Evolutionary conservation across 805 yeast species (phyloP).

Genomic region (Pichia ethanolica): DNA sequence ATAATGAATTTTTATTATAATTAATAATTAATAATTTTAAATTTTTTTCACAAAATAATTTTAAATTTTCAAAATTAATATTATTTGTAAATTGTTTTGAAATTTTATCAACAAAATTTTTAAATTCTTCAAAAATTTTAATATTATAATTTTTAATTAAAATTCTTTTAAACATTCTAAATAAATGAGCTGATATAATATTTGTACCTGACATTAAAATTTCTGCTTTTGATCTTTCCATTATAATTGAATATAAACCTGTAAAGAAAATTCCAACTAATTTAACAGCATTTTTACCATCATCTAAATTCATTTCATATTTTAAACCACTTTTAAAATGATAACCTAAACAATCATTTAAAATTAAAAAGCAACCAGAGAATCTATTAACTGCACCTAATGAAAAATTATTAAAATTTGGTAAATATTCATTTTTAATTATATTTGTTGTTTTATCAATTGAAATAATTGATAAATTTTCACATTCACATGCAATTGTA

Average conservation of each 20-base stretch:
- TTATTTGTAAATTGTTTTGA: neutral
- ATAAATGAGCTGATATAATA: slow-evolving; percentile 4
- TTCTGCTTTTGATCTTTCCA: slow-evolving; percentile 2
- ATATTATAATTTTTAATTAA: neutral
- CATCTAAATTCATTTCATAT: slow-evolving; percentile 1
- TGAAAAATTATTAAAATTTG: slow-evolving; percentile 1
- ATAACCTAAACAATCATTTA: slow-evolving; percentile 8
- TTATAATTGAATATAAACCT: slow-evolving; percentile 9
- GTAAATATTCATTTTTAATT: slow-evolving; percentile 7
- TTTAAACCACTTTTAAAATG: slow-evolving; percentile 9
- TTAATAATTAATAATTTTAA: neutral
- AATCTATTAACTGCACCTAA: neutral
- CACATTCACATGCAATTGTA: slow-evolving; percentile 5
- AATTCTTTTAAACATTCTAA: slow-evolving; percentile 1
- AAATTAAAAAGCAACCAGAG: slow-evolving; percentile 2
- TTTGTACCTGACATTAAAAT: neutral
- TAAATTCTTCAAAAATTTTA: slow-evolving; percentile 5
- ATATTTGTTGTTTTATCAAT: slow-evolving; percentile 3
- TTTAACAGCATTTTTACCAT: slow-evolving; percentile 5
- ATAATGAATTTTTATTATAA: neutral
- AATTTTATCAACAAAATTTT: slow-evolving; percentile 1
- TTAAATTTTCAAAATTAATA: slow-evolving; percentile 9
- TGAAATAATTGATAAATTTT: slow-evolving; percentile 2
- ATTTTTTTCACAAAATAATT: slow-evolving; percentile 4
- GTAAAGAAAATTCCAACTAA: slow-evolving; percentile 10